Percentiles rank a stretch among this genome's conserved stretches.
Conservation (phyloP, 148 eudicot species). For the Fagopyrum homotropicum region DNA sequence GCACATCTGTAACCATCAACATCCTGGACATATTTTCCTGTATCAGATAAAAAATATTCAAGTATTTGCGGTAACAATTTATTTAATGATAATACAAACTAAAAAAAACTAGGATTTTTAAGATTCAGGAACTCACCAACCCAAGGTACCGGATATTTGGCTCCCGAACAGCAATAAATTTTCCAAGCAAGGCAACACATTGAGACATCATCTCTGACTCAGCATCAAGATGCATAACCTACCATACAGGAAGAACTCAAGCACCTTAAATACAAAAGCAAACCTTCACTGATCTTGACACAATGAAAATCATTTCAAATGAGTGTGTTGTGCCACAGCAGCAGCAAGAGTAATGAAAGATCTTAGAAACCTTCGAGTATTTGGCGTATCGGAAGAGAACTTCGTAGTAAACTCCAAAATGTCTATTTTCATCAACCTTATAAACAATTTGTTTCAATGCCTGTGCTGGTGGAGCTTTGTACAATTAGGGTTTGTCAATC, state of each 20-base stretch:
- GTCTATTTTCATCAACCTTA: background rate
- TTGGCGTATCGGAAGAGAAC: background rate
- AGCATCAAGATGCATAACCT: constrained; percentile 99
- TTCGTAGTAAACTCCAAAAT: background rate
- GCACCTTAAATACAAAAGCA: constrained; percentile 1
- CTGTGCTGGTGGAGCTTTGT: background rate
- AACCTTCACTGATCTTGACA: background rate
- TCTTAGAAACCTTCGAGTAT: background rate
- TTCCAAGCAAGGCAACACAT: constrained; percentile 99
- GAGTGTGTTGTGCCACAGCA: background rate
- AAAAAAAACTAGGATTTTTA: background rate
- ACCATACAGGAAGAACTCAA: constrained; percentile 16
- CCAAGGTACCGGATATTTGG: constrained; percentile 98
- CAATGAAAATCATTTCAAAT: background rate
- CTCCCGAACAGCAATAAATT: constrained; percentile 98
- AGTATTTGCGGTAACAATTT: background rate
- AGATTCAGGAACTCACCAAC: constrained; percentile 48
- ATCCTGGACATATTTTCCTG: constrained; percentile 99
- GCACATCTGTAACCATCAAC: constrained; percentile 99
- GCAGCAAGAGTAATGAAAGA: background rate
- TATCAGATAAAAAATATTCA: constrained; percentile 15
- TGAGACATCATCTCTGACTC: constrained; percentile 99
- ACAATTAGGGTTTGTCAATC: background rate
- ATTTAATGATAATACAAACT: background rate
- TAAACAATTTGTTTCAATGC: background rate